phyloP scores from a whole-genome alignment of 2,329 filamentous ascomycete species.

The Penicillium psychrosexuale region DNA sequence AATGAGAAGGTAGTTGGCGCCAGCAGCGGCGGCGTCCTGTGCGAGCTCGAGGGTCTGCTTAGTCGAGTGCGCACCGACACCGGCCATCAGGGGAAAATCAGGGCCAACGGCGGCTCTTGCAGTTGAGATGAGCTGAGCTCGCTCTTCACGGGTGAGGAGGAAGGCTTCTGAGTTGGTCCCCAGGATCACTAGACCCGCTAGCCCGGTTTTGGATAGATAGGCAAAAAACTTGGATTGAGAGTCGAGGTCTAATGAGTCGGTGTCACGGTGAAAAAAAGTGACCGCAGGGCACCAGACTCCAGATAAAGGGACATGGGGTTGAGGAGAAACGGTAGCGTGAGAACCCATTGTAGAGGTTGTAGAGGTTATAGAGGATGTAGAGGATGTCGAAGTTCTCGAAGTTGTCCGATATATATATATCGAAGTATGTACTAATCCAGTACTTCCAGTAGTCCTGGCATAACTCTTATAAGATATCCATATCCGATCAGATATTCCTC shows the following conservation, averaged over 20 bases:
- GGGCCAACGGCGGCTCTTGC: conserved; percentile 55
- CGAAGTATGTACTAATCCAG: background rate
- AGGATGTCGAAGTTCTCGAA: background rate
- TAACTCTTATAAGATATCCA: background rate
- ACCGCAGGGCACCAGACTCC: conserved; percentile 55
- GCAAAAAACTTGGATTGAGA: conserved; percentile 52
- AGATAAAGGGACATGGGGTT: conserved; percentile 17
- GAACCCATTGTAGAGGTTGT: conserved; percentile 13
- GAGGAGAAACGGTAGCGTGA: conserved; percentile 9
- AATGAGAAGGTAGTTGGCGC: conserved; percentile 60
- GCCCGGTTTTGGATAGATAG: conserved; percentile 51
- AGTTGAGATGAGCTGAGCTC: conserved; percentile 53
- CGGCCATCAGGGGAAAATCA: conserved; percentile 59
- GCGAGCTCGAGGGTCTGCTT: conserved; percentile 61
- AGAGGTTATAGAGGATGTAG: background rate
- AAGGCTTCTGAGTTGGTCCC: conserved; percentile 58
- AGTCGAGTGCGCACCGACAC: conserved; percentile 63
- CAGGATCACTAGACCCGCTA: conserved; percentile 53
- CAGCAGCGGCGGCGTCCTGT: conserved; percentile 57
- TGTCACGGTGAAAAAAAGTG: conserved; percentile 53
- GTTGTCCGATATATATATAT: background rate
- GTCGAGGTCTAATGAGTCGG: conserved; percentile 49
- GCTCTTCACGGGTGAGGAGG: conserved; percentile 59
- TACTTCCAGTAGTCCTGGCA: background rate
- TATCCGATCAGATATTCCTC: background rate